These are phyloP conservation scores for Fusarium sp. DNA, from an alignment of 2,329 filamentous ascomycete species.

Conservation along the genomic window DNA sequence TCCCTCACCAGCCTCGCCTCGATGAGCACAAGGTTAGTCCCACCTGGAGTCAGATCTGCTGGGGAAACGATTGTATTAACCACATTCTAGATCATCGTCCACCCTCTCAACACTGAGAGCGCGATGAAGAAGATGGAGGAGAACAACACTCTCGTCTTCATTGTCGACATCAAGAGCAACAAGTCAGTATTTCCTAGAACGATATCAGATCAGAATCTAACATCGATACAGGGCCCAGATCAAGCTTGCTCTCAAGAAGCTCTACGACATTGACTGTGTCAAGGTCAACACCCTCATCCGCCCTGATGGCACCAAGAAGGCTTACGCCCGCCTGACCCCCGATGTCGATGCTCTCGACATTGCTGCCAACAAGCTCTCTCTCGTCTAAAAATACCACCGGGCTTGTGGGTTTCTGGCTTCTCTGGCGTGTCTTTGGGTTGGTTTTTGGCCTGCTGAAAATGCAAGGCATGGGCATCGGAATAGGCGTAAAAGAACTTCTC, in stretches of 20 bases:
- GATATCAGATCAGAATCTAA: background rate
- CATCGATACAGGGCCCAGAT: constrained; percentile 80
- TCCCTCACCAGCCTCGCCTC: constrained; percentile 88
- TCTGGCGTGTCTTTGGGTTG: constrained; percentile 49
- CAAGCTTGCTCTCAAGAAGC: constrained; percentile 97
- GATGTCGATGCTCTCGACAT: constrained; percentile 99
- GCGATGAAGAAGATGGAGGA: constrained; percentile 99
- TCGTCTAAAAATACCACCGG: constrained; percentile 60
- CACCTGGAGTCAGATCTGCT: background rate
- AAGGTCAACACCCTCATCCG: constrained; percentile 99
- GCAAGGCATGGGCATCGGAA: constrained; percentile 52
- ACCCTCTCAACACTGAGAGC: constrained; percentile 99
- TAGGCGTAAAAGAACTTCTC: constrained; percentile 50
- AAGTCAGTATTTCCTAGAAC: constrained; percentile 50
- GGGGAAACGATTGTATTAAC: background rate
- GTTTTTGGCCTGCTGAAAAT: constrained; percentile 54
- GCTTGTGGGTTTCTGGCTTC: constrained; percentile 42
- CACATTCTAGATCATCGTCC: constrained; percentile 76
- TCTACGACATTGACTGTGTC: constrained; percentile 97
- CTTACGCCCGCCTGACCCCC: constrained; percentile 91
- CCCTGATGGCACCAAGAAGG: constrained; percentile 98
- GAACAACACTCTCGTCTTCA: constrained; percentile 99
- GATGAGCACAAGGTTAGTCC: constrained; percentile 92
- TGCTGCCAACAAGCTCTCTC: constrained; percentile 97
- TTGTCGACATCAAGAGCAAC: constrained; percentile 97